Base-by-base conservation (phyloP, 75 land plant species). In the Isoetes taiwanensis region DNA sequence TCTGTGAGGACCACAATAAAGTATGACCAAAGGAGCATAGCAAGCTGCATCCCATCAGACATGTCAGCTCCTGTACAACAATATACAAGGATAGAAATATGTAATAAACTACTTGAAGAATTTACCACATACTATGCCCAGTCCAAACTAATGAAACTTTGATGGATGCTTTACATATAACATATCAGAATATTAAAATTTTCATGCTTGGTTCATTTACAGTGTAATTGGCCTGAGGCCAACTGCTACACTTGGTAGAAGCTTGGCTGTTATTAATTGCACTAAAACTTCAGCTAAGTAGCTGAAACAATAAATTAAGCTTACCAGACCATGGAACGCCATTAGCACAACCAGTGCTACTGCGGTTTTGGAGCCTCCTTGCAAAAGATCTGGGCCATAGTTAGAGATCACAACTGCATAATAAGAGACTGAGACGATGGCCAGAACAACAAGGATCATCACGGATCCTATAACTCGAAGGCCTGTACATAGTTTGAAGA, bases 361-460 rank as follows among this genome's bases (percentile, higher is more conserved):
- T n/a, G 69, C 32, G 0, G 58, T 20, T 21, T 21, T 38, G 17
- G 14, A 11, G 10, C 69, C 61, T 20, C 58, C 72, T 32, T 26
- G 28, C 31, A 42, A 66, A 5, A 69, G 37, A 12, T 56, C 56
- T 32, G 72, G 60, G 24, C 72, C 72, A 32, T 64, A 69, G 54
- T 43, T 72, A 39, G 64, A 10, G 41, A 86, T 35, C 25, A 82
- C 69, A 24, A 86, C 74, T 14, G 91, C 80, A 59, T 82, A 76
- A 54, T 86, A 82, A 0, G 83, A 65, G n/a, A 86, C 55, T 10
- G 64, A 85, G 39, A 86, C 58, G 14, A 86, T 72, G 32, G 67
- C 83, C 11, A 59, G 62, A 27, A 86, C 91, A 20, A 80, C 65
- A 8, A 86, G 39, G 42, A 86, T 77, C 86, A 86, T 86, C 23